Evolutionary conservation across 352 stramenopile species (phyloP).

Genomic region (Phytophthora podocarpi): DNA sequence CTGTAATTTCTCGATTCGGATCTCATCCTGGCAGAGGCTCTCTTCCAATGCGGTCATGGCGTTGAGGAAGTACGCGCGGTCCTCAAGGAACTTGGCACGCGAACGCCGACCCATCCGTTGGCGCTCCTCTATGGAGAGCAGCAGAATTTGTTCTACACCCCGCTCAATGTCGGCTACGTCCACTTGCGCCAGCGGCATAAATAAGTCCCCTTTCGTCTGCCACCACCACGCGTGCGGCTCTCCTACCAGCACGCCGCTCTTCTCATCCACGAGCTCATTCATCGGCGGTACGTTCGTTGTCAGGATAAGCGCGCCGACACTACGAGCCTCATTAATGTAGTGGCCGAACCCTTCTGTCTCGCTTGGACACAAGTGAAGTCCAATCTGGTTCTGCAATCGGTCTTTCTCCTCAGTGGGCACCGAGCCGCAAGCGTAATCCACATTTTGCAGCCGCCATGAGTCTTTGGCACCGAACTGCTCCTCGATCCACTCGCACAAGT

Average conservation of each 20-base stretch:
- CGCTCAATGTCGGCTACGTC: conserved; percentile 66
- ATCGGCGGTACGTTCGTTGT: conserved; percentile 83
- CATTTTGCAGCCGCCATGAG: conserved; percentile 63
- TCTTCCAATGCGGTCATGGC: conserved; percentile 80
- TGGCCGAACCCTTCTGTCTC: conserved; percentile 84
- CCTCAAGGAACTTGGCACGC: conserved; percentile 74
- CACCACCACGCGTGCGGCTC: conserved; percentile 69
- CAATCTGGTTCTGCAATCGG: conserved; percentile 75
- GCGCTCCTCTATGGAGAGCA: conserved; percentile 77
- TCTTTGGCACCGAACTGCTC: conserved; percentile 52
- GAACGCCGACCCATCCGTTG: conserved; percentile 72
- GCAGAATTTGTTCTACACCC: conserved; percentile 69
- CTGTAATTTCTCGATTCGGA: conserved; percentile 75
- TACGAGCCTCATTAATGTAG: conserved; percentile 88
- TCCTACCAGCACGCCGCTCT: conserved; percentile 74
- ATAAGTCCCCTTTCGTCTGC: conserved; percentile 84
- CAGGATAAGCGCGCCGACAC: conserved; percentile 70
- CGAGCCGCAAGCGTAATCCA: conserved; percentile 76
- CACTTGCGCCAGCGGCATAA: conserved; percentile 78
- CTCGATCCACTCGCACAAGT: conserved; percentile 74
- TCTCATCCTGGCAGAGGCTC: conserved; percentile 80
- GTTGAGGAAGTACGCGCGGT: conserved; percentile 82
- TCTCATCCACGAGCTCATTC: conserved; percentile 84
- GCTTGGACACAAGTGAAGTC: conserved; percentile 76
- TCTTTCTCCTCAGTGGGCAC: conserved; percentile 62